Base-by-base conservation (phyloP, 208 protist genomes). In the Acanthamoeba lenticulata region DNA sequence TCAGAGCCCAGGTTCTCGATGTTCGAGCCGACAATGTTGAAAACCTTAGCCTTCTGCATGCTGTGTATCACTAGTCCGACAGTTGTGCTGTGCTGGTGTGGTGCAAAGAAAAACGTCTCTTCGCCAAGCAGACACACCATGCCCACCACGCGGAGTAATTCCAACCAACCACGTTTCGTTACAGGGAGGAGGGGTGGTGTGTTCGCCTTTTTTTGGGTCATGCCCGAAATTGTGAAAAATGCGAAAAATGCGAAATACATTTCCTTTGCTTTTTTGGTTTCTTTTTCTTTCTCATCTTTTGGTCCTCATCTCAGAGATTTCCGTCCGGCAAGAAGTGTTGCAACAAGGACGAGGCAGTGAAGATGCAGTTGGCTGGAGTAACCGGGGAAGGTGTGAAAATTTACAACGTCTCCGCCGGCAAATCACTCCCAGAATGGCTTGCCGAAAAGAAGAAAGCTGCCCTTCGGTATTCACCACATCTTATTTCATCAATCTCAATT, bases 361-460 rank as follows among this genome's bases (percentile, higher is more conserved):
- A 42, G 24, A 90, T 90, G 83, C 45, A 90, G 45, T 65, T 90
- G 40, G 45, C 83, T 13, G 83, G 52, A 69, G 55, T 90, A 9
- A 93, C 88, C 5, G 88, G 60, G 42, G 60, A 94, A 42, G 90
- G 90, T 19, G 90, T 94, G 27, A 85, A 79, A 21, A 94, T 94
- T 45, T 94, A 94, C 90, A 85, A 94, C 90, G 90, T 94, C 67
- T 85, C 67, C 69, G 42, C 90, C 21, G 90, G 90, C 40, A 94
- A 94, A 65, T 47, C 44, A 1, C 90, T 94, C 7, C 90, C 90
- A 11, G 90, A 94, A 62, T 94, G 90, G 90, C 44, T 94, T 13
- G 24, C 67, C 5, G 90, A 94, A 47, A 94, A 94, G 67, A 93
- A 93, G 40, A 93, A 93, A 57, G 32, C 40, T 24, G 32, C 88